A percentile compares a stretch with the other conserved stretches of the same genome.
Conservation (phyloP, 179 eudicot species). For the Silene coronaria region DNA sequence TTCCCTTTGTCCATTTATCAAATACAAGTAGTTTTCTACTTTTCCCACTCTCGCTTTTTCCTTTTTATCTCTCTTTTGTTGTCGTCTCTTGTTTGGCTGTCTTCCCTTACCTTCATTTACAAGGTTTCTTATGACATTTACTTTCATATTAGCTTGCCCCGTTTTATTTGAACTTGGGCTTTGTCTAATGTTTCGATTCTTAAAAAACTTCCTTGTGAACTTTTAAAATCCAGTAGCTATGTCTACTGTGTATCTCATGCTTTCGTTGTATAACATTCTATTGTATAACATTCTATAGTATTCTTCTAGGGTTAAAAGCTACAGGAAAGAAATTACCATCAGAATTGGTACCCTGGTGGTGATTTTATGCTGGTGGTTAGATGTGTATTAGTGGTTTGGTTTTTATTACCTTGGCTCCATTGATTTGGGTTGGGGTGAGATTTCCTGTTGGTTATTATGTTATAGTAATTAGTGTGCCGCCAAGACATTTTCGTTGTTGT, state of each 20-base stretch:
- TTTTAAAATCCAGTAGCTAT: neutral
- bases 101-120: neutral
- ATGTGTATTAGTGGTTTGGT: too few relatives aligned
- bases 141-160: neutral
- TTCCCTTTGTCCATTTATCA: neutral
- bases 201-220: neutral
- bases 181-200: neutral
- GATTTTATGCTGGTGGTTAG: neutral
- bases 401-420: too few relatives aligned
- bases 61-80: neutral
- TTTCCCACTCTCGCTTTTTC: neutral
- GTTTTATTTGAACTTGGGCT: neutral
- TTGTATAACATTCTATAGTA: neutral
- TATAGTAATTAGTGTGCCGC: too few relatives aligned
- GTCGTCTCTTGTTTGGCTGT: neutral
- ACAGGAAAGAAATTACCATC: neutral
- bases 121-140: neutral
- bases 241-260: neutral
- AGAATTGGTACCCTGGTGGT: neutral
- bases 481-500: too few relatives aligned
- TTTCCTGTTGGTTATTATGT: too few relatives aligned
- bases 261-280: neutral
- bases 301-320: neutral
- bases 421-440: too few relatives aligned
- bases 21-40: neutral